Conservation (phyloP, 2,329 filamentous ascomycete species). For the Fusarium subglutinans region DNA sequence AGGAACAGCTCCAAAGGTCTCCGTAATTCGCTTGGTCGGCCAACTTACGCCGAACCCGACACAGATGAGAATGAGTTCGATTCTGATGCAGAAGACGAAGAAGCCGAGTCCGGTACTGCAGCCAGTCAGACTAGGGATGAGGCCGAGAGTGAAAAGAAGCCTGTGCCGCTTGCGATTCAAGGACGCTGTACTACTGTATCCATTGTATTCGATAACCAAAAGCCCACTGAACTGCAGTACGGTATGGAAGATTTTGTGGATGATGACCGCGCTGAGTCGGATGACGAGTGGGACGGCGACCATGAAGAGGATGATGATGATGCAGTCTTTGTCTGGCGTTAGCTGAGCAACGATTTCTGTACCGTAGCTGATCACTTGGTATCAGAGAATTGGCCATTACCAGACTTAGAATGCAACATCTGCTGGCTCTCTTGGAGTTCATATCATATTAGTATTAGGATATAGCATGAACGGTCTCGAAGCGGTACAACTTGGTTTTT, state of each 20-base stretch:
- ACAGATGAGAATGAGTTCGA: constrained; percentile 56
- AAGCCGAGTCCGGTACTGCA: not conserved
- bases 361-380: not conserved
- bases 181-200: constrained; percentile 77
- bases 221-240: constrained; percentile 73
- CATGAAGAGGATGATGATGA: constrained; percentile 59
- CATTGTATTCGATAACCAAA: constrained; percentile 79
- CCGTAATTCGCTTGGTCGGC: constrained; percentile 30
- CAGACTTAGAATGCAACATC: not conserved
- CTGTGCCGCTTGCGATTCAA: constrained; percentile 67
- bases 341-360: not conserved
- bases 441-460: not conserved
- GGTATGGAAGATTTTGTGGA: constrained; percentile 78
- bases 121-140: constrained; percentile 10
- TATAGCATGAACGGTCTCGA: not conserved
- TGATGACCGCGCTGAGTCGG: constrained; percentile 63
- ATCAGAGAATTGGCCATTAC: not conserved
- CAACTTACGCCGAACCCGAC: constrained; percentile 57
- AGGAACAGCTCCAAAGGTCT: constrained; percentile 33
- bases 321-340: constrained; percentile 44
- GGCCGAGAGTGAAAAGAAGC: constrained; percentile 32
- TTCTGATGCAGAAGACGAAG: constrained; percentile 32
- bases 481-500: not conserved
- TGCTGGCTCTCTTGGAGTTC: not conserved
- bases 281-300: constrained; percentile 68